Percentiles rank a stretch among this genome's conserved stretches.
Evolutionary conservation across 1,139 yeast genomes (phyloP).

Genomic region (Pichia sp.): DNA sequence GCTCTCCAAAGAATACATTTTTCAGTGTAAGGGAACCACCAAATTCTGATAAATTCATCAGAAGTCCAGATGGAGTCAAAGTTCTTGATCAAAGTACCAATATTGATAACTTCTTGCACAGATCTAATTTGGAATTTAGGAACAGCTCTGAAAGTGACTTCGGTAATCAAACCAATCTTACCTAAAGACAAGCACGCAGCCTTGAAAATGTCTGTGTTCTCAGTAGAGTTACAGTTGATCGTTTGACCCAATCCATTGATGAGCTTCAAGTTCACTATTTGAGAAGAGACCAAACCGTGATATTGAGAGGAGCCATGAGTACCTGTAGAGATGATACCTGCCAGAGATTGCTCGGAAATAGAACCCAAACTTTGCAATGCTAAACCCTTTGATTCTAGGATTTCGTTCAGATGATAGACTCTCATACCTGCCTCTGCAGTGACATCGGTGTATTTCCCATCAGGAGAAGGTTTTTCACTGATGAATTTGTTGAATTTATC

Average conservation of each 20-base stretch:
- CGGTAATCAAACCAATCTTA: constrained; percentile 81
- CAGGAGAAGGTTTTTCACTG: constrained; percentile 31
- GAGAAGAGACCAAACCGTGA: constrained; percentile 88
- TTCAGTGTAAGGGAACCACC: constrained; percentile 97
- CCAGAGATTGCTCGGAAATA: constrained; percentile 87
- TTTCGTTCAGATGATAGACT: constrained; percentile 67
- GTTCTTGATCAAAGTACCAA: constrained; percentile 57
- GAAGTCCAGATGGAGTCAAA: constrained; percentile 81
- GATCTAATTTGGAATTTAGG: constrained; percentile 81
- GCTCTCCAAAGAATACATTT: constrained; percentile 92
- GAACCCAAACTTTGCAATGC: constrained; percentile 93
- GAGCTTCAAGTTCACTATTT: constrained; percentile 68
- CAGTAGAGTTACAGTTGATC: constrained; percentile 60
- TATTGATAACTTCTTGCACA: constrained; percentile 71
- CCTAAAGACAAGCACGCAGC: constrained; percentile 90
- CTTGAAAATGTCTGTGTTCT: constrained; percentile 62
- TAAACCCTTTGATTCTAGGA: constrained; percentile 53
- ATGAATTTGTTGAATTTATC: constrained; percentile 63
- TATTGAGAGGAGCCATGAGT: constrained; percentile 94
- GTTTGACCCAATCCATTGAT: constrained; percentile 69
- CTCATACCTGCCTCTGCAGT: constrained; percentile 92
- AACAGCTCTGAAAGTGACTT: constrained; percentile 80
- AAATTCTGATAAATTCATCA: constrained; percentile 83
- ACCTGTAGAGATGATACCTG: constrained; percentile 93
- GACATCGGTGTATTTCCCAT: constrained; percentile 73